phyloP scores from a whole-genome alignment of 768 basidiomycete genomes.

The Gloeophyllum trabeum region DNA sequence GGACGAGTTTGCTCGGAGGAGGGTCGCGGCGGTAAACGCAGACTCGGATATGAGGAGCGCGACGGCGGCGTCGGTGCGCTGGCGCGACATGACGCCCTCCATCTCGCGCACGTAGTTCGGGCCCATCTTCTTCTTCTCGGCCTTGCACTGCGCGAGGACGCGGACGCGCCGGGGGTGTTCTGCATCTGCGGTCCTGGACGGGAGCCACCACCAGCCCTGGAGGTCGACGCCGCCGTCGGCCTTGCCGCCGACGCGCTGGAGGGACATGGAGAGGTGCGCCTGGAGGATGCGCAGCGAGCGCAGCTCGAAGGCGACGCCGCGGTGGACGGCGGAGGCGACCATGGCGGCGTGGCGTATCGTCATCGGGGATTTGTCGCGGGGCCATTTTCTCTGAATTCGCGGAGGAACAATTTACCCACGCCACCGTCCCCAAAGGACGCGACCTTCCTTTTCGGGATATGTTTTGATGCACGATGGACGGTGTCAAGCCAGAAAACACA shows the following conservation, averaged over 20 bases:
- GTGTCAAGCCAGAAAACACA: no score
- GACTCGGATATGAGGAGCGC: conserved; percentile 77
- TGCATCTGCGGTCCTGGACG: conserved; percentile 12
- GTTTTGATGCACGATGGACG: no score
- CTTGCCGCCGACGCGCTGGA: conserved; percentile 71
- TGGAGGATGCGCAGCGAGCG: conserved; percentile 53
- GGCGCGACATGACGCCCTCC: conserved; percentile 73
- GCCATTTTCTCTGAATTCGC: background rate
- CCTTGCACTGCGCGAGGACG: conserved; percentile 85
- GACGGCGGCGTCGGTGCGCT: conserved; percentile 23
- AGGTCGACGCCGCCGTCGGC: conserved; percentile 88
- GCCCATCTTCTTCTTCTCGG: conserved; percentile 70
- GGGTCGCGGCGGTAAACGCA: conserved; percentile 59
- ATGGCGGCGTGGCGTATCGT: background rate
- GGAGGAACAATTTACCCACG: background rate
- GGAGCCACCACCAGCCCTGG: conserved; percentile 91
- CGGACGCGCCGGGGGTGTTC: conserved; percentile 43
- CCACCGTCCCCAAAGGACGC: background rate
- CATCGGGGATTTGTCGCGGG: background rate
- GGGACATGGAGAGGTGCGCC: conserved; percentile 64
- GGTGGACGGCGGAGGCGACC: conserved; percentile 40
- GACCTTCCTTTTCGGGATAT: no score
- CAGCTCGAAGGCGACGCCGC: conserved; percentile 68
- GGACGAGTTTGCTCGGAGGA: conserved; percentile 64
- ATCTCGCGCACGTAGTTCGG: conserved; percentile 81